A percentile compares a stretch with the other conserved stretches of the same genome.
Conservation (phyloP, 768 basidiomycete species). For the Mycena capillaripes region DNA sequence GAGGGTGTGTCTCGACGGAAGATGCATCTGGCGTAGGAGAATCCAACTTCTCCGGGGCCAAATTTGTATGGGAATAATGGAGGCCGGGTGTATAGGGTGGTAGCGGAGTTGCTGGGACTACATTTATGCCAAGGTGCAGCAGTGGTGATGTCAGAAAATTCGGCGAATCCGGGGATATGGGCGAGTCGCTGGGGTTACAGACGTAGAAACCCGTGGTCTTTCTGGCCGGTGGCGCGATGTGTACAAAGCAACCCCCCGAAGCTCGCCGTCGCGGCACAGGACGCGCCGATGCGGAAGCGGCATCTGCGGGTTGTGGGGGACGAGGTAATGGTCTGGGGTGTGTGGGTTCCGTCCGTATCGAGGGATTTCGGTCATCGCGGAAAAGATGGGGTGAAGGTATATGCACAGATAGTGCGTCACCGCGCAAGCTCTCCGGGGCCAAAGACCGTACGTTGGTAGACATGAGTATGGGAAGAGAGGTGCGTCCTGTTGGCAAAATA, state of each 20-base stretch:
- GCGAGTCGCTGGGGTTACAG: constrained; percentile 24
- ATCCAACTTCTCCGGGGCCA: background rate
- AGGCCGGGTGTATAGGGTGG: constrained; percentile 10
- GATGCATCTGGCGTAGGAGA: background rate
- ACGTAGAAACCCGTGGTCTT: constrained; percentile 3
- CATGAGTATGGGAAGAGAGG: background rate
- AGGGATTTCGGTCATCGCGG: background rate
- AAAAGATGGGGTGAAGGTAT: constrained; percentile 1
- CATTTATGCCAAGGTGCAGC: background rate
- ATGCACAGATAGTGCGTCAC: background rate
- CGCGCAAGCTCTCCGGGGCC: background rate
- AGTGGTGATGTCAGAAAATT: background rate
- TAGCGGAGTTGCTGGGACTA: constrained; percentile 19
- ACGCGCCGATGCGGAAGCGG: background rate
- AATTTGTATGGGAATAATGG: background rate
- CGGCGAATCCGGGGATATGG: constrained; percentile 16
- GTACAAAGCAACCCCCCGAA: constrained; percentile 16
- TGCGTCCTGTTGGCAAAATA: background rate
- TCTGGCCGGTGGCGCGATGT: background rate
- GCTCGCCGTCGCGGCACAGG: constrained; percentile 15
- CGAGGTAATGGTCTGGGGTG: constrained; percentile 2
- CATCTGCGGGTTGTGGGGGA: background rate
- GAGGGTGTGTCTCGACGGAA: background rate
- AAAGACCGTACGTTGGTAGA: background rate
- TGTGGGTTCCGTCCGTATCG: background rate